Conservation (phyloP, 2,329 filamentous ascomycete genomes). For the Neofusicoccum ribis region DNA sequence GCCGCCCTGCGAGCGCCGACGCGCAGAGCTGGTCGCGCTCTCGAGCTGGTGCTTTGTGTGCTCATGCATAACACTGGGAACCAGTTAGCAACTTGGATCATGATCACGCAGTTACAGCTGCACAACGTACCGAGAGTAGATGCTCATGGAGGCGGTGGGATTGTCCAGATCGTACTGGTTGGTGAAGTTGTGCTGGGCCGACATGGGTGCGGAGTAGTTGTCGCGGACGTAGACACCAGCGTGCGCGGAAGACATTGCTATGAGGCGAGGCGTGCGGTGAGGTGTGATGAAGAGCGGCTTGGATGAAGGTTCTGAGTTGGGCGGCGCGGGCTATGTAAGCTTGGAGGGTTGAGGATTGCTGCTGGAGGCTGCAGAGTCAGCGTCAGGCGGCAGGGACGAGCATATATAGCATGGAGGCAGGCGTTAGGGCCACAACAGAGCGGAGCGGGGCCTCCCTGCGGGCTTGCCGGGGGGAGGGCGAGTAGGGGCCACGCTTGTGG, state of each 20-base stretch:
- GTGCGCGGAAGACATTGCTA: conserved; percentile 20
- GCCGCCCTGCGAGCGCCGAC: conserved; percentile 36
- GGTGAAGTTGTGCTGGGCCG: conserved; percentile 46
- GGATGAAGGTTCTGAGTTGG: not conserved
- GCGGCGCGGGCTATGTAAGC: not conserved
- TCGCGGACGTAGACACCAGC: conserved; percentile 38
- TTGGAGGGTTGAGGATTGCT: not conserved
- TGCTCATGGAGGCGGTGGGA: conserved; percentile 39
- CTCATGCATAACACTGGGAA: conserved; percentile 49
- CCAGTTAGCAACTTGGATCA: not conserved
- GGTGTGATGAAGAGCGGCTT: not conserved
- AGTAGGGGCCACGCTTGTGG: conserved; percentile 2
- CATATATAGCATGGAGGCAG: conserved; percentile 7
- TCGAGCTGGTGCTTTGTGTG: conserved; percentile 52
- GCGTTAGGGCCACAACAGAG: not conserved
- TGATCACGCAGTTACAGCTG: not conserved
- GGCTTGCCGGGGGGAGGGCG: not conserved
- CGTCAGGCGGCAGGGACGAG: not conserved
- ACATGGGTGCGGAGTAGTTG: conserved; percentile 43
- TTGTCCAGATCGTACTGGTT: conserved; percentile 46
- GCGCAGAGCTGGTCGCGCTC: conserved; percentile 46
- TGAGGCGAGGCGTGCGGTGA: not conserved
- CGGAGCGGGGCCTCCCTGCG: not conserved
- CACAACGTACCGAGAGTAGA: conserved; percentile 45
- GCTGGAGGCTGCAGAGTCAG: not conserved